These are phyloP conservation scores for Sarocladiaceae sp. DNA, from an alignment of 2,329 filamentous ascomycete species.

Conservation along the genomic window DNA sequence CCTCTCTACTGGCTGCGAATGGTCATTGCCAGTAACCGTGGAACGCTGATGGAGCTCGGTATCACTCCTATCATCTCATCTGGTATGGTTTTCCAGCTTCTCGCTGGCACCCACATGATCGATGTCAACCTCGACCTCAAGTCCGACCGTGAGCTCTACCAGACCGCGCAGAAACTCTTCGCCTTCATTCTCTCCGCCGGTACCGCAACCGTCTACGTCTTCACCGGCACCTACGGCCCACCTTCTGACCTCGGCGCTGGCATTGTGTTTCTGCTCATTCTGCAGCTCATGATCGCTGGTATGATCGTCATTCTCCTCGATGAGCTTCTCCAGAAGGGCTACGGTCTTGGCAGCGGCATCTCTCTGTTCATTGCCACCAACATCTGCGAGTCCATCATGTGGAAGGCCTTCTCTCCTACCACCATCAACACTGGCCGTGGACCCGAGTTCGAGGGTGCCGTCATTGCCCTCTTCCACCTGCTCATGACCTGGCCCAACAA, in stretches of 20 bases:
- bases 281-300: constrained; percentile 94
- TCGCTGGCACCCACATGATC: constrained; percentile 98
- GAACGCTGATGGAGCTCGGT: constrained; percentile 92
- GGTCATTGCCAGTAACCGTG: constrained; percentile 99
- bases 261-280: constrained; percentile 96
- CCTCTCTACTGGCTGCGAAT: constrained; percentile 99
- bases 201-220: constrained; percentile 95
- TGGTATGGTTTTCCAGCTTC: constrained; percentile 99
- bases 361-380: constrained; percentile 99
- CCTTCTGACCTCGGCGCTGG: constrained; percentile 94
- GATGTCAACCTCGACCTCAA: constrained; percentile 99
- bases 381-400: constrained; percentile 99
- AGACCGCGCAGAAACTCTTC: constrained; percentile 98
- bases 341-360: constrained; percentile 96
- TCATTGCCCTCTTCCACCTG: constrained; percentile 96
- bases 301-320: constrained; percentile 99
- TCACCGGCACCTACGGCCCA: constrained; percentile 95
- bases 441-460: constrained; percentile 96
- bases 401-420: constrained; percentile 98
- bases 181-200: constrained; percentile 97
- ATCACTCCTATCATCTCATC: constrained; percentile 99
- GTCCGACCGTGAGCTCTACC: constrained; percentile 98
- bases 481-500: constrained; percentile 99
- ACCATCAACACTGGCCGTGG: constrained; percentile 99
- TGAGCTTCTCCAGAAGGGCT: constrained; percentile 98